Base-by-base conservation (phyloP, 495 filamentous ascomycete species). In the Podospora australis region DNA sequence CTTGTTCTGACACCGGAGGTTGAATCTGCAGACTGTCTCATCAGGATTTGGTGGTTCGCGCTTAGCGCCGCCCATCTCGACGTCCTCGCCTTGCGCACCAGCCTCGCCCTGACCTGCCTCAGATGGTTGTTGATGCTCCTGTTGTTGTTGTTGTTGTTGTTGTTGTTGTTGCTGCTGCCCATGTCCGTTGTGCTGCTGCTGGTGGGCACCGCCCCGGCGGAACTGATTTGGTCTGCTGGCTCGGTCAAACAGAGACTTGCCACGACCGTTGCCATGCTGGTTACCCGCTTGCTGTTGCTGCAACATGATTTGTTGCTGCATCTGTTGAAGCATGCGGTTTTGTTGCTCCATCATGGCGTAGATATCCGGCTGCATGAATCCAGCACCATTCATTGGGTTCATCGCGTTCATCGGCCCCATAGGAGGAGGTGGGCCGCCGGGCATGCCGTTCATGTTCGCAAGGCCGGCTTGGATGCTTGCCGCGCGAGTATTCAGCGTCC, bases 301-400 rank as follows among this genome's bases (percentile, higher is more conserved):
- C 40, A 83, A 78, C 78, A 94, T 81, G 16, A 95, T 81, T 22
- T 83, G 79, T 14, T 73, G 70, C 38, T 73, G 70, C 55, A 74
- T 68, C 48, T 78, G 71, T 23, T 82, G 77, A 79, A 97, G 90
- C 76, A 95, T 84, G 7, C 81, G 80, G 23, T 84, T 87, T 60
- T 96, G 90, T 58, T 96, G 87, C 62, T 96, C 88, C 61, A 90
- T 79, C 72, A 96, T 83, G 24, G 84, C 74, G 69, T 86, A 83
- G 26, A 95, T 70, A 25, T 90, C 81, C 72, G 90, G 83, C 60
- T 89, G 86, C 66, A 64, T 66, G 60, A 65, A 70, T 10, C 46
- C 30, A 26, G 47, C 55, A 29, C 52, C 52, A 42, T 44, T 64
- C 57, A 69, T 66, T 1, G 53, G 48, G 39, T 65, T 65, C 65